Evolutionary conservation across 768 basidiomycete genomes (phyloP).

Genomic region (Tulasnella sp.): DNA sequence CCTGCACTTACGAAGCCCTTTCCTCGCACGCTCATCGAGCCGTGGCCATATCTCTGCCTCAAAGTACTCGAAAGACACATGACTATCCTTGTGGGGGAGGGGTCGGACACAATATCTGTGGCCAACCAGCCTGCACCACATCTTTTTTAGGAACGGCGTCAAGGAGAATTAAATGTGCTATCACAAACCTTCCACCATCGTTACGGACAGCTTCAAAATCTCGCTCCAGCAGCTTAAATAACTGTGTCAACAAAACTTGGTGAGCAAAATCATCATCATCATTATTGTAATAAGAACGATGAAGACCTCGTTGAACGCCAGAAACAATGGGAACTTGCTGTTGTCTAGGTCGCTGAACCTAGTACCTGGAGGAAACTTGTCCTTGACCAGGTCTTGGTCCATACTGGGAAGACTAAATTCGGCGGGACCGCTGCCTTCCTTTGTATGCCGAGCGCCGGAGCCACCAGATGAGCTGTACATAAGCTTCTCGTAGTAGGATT

Average conservation of each 20-base stretch:
- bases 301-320: slow-evolving; percentile 50
- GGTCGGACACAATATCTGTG: not conserved
- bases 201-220: too few relatives aligned
- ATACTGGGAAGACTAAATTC: slow-evolving; percentile 36
- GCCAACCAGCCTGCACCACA: too few relatives aligned
- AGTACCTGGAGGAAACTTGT: slow-evolving; percentile 38
- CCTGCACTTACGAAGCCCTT: not conserved
- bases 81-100: not conserved
- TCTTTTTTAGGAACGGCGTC: not conserved
- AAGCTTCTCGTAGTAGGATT: slow-evolving; percentile 50
- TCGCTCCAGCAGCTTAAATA: slow-evolving; percentile 38
- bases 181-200: not conserved
- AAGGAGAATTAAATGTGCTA: too few relatives aligned
- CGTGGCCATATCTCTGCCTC: not conserved
- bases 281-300: not conserved
- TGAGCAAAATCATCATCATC: not conserved
- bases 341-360: slow-evolving; percentile 48
- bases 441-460: not conserved
- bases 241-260: slow-evolving; percentile 29
- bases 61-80: slow-evolving; percentile 12
- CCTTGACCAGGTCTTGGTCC: slow-evolving; percentile 31
- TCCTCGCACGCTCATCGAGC: slow-evolving; percentile 2
- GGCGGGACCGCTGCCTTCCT: not conserved
- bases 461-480: slow-evolving; percentile 33
- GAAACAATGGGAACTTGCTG: slow-evolving; percentile 56